Evolutionary conservation across 2,329 filamentous ascomycete genomes (phyloP).

Genomic region (Cyphellophora attinorum): DNA sequence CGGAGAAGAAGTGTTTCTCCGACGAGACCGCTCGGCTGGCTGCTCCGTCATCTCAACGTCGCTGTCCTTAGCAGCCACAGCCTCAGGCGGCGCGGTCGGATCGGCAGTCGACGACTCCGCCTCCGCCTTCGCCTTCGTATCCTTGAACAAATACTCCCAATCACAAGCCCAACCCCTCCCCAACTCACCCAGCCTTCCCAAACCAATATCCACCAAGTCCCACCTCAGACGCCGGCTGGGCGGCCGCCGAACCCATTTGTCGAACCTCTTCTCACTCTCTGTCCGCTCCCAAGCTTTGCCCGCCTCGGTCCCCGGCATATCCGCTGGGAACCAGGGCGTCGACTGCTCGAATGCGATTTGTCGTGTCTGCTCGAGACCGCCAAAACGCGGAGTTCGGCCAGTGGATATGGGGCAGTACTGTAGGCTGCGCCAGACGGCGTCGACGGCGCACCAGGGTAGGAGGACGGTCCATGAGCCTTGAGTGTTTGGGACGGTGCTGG

Average conservation of each 20-base stretch:
- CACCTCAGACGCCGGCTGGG: constrained; percentile 74
- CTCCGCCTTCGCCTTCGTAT: constrained; percentile 5
- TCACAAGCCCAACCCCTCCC: constrained; percentile 77
- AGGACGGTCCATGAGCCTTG: constrained; percentile 74
- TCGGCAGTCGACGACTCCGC: constrained; percentile 1
- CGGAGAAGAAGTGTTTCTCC: constrained; percentile 11
- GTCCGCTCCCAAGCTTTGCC: constrained; percentile 69
- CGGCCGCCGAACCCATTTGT: constrained; percentile 65
- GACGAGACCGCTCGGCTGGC: constrained; percentile 4
- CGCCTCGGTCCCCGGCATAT: constrained; percentile 69
- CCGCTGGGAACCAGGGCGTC: constrained; percentile 74
- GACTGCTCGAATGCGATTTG: constrained; percentile 76
- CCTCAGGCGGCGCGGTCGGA: no score
- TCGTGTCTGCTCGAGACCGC: constrained; percentile 66
- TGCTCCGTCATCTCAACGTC: constrained; percentile 2
- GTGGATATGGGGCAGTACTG: constrained; percentile 73
- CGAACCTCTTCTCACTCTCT: constrained; percentile 50
- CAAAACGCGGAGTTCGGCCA: constrained; percentile 72
- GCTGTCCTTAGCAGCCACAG: background rate
- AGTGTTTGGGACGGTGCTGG: constrained; percentile 33
- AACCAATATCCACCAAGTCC: constrained; percentile 63
- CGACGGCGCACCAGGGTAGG: constrained; percentile 82
- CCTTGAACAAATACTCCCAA: constrained; percentile 58
- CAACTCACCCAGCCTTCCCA: constrained; percentile 67
- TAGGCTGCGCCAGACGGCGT: constrained; percentile 74